Evolutionary conservation across 1,139 yeast species (phyloP).

Genomic region (Blastobotrys elegans): DNA sequence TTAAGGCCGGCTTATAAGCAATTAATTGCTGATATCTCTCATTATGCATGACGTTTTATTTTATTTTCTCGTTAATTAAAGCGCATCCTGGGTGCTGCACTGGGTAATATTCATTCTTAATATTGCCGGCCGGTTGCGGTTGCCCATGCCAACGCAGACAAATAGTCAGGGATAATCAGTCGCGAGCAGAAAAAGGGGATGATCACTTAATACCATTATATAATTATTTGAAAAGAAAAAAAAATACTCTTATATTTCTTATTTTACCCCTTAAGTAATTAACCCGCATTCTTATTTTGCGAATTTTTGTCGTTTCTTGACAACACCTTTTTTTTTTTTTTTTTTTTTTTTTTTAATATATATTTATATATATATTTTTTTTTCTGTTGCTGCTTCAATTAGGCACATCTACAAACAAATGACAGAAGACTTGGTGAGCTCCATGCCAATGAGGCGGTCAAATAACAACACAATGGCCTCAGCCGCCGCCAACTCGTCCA

Average conservation of each 20-base stretch:
- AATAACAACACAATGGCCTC: constrained; percentile 4
- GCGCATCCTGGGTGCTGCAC: too few species aligned
- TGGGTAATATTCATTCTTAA: too few species aligned
- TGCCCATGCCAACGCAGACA: neutral
- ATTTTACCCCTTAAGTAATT: neutral
- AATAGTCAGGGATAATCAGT: neutral
- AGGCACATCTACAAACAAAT: neutral
- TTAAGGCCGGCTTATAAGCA: too few species aligned
- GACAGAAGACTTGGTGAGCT: constrained; percentile 2
- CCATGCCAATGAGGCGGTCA: constrained; percentile 10
- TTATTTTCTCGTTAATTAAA: too few species aligned
- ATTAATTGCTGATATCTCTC: too few species aligned
- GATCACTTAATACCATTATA: neutral
- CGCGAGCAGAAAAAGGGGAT: neutral
- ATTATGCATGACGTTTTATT: too few species aligned
- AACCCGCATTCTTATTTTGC: neutral
- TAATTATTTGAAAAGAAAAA: too few species aligned
- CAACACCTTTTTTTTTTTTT: neutral
- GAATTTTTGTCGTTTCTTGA: neutral
- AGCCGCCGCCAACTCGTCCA: constrained; percentile 18
- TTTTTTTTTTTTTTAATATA: neutral
- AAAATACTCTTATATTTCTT: too few species aligned
- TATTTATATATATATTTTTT: neutral
- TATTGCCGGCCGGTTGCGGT: too few species aligned
- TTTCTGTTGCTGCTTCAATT: neutral